Evolutionary conservation across 202 grass and related monocot genomes (phyloP).

Genomic region (Musa balbisiana): DNA sequence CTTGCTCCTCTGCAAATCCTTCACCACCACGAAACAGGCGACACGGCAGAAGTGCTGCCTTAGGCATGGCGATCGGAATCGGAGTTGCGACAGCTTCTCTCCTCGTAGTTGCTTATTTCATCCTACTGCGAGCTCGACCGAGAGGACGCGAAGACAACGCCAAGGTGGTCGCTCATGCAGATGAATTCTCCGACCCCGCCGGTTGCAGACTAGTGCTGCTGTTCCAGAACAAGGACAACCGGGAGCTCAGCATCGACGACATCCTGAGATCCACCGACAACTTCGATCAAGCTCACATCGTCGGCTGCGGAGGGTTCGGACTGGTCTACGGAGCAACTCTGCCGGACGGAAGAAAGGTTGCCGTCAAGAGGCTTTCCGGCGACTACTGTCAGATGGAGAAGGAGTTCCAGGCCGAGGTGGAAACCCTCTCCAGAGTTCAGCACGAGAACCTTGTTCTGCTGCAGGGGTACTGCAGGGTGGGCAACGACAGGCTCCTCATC

Average conservation of each 20-base stretch:
- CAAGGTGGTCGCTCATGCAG: conserved; percentile 77
- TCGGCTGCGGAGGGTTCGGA: conserved; percentile 89
- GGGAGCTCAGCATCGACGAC: conserved; percentile 69
- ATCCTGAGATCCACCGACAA: conserved; percentile 85
- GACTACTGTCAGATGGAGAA: conserved; percentile 88
- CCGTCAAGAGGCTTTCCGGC: conserved; percentile 82
- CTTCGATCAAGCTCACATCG: conserved; percentile 75
- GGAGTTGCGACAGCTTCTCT: conserved; percentile 39
- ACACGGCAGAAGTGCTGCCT: conserved; percentile 34
- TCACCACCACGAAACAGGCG: neutral
- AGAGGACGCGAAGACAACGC: conserved; percentile 54
- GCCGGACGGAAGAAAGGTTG: conserved; percentile 59
- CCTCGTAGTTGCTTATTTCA: conserved; percentile 32
- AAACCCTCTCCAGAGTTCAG: conserved; percentile 79
- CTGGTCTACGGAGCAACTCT: conserved; percentile 77
- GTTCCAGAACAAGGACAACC: conserved; percentile 71
- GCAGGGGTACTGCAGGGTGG: conserved; percentile 76
- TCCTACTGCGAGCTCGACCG: conserved; percentile 39
- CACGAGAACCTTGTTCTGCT: conserved; percentile 85
- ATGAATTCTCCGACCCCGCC: conserved; percentile 61
- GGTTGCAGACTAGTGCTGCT: conserved; percentile 66
- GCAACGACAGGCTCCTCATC: conserved; percentile 69
- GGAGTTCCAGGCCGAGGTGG: conserved; percentile 88
- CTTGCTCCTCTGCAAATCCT: conserved; percentile 12
- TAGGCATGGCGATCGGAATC: conserved; percentile 44